Conservation (phyloP, 352 stramenopile genomes). For the Globisporangium canariense region DNA sequence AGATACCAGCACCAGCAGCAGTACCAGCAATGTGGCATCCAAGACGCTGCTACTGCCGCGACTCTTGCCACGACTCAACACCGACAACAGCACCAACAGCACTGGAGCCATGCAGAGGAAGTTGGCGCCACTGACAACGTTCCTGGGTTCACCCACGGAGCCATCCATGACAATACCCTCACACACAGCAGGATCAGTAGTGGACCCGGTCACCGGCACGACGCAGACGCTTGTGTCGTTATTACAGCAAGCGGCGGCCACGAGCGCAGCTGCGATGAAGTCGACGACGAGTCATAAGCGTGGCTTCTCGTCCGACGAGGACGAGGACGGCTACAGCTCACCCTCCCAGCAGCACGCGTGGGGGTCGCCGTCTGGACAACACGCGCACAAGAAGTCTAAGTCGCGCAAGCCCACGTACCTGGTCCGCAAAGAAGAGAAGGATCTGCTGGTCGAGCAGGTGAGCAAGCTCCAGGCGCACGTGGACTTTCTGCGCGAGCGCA, state of each 20-base stretch:
- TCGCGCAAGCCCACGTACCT: constrained; percentile 47
- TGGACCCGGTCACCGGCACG: background rate
- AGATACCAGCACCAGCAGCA: background rate
- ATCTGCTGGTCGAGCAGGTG: constrained; percentile 33
- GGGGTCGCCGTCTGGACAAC: constrained; percentile 4
- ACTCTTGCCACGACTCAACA: constrained; percentile 12
- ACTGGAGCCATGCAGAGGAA: background rate
- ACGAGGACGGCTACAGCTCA: background rate
- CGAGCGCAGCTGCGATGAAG: background rate
- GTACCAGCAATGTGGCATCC: background rate
- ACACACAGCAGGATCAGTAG: background rate
- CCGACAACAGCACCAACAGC: background rate
- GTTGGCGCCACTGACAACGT: background rate
- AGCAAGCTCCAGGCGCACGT: constrained; percentile 35
- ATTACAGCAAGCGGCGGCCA: background rate
- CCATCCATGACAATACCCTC: background rate
- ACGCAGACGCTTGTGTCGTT: constrained; percentile 10
- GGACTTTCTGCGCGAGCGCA: constrained; percentile 30
- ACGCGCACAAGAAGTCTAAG: constrained; percentile 26
- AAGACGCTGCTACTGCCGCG: constrained; percentile 11
- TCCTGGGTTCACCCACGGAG: background rate
- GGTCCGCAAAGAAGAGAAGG: constrained; percentile 48
- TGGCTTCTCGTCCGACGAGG: constrained; percentile 4
- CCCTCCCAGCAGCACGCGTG: background rate
- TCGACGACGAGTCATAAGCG: background rate